Evolutionary conservation across 768 basidiomycete species (phyloP).

Genomic region (Amanita phalloides): DNA sequence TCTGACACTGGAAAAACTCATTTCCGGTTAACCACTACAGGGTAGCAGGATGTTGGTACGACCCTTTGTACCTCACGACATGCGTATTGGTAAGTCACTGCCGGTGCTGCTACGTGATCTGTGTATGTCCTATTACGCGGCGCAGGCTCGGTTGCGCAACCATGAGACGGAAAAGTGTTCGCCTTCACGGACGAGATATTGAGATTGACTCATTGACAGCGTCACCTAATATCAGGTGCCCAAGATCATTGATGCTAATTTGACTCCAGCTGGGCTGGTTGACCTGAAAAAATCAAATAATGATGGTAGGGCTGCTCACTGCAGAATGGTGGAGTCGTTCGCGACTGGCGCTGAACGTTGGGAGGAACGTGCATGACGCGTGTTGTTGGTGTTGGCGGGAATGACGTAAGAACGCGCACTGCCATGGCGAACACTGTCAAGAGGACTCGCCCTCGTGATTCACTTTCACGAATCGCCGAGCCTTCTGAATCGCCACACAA

Average conservation of each 20-base stretch:
- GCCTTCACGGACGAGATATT: too few relatives aligned
- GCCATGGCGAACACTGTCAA: background rate
- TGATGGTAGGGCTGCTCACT: background rate
- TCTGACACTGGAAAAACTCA: background rate
- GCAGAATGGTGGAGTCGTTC: background rate
- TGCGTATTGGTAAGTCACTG: background rate
- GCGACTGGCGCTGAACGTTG: background rate
- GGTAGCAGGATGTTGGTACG: background rate
- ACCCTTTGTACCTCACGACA: background rate
- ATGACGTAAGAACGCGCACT: background rate
- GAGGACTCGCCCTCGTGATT: background rate
- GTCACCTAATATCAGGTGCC: too few relatives aligned
- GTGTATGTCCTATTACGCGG: background rate
- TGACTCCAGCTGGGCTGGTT: too few relatives aligned
- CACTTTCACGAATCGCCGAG: background rate
- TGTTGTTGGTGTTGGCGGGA: background rate
- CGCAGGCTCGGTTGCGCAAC: background rate
- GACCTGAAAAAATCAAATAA: too few relatives aligned
- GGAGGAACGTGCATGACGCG: background rate
- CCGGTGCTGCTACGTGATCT: background rate
- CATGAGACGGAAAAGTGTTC: too few relatives aligned
- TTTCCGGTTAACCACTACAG: background rate
- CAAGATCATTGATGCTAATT: too few relatives aligned
- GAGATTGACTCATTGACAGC: too few relatives aligned
- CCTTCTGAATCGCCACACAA: slow-evolving; percentile 1